These are phyloP conservation scores for Hippophae gyantsensis DNA, from an alignment of 306 rosid genomes.

Conservation along the genomic window DNA sequence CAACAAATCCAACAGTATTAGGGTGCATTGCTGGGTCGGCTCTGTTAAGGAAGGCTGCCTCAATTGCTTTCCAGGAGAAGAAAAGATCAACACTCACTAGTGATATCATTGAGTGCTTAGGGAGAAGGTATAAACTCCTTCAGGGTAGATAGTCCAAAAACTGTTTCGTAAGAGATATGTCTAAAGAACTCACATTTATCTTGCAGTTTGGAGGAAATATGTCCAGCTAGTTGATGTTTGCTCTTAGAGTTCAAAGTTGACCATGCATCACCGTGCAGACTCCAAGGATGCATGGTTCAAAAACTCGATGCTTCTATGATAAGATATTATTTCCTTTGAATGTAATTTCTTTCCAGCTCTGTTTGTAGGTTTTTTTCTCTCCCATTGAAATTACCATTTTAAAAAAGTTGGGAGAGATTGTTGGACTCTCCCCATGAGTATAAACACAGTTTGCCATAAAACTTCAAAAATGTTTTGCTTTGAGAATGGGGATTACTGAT, in stretches of 20 bases:
- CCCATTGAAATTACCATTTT: too few species aligned
- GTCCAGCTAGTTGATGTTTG: slow-evolving; percentile 38
- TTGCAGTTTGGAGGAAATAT: slow-evolving; percentile 74
- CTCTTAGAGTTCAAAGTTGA: not conserved
- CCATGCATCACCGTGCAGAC: not conserved
- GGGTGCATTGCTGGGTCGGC: slow-evolving; percentile 87
- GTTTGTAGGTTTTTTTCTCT: too few species aligned
- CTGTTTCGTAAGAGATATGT: not conserved
- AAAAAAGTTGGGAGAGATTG: too few species aligned
- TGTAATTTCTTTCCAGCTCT: too few species aligned
- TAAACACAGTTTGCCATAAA: too few species aligned
- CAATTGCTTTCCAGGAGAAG: slow-evolving; percentile 63
- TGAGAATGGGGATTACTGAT: too few species aligned
- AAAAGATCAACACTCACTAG: slow-evolving; percentile 84
- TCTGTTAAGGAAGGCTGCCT: slow-evolving; percentile 80
- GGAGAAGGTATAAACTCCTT: slow-evolving; percentile 51
- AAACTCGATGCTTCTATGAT: too few species aligned
- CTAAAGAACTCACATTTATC: slow-evolving; percentile 10
- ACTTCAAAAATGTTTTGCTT: too few species aligned
- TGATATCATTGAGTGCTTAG: slow-evolving; percentile 82
- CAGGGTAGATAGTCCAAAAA: not conserved
- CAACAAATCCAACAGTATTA: slow-evolving; percentile 55
- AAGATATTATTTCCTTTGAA: too few species aligned
- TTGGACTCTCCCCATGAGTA: not conserved
- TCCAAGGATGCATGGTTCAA: too few species aligned